Conservation (phyloP, 148 eudicot species). For the Silene latifolia region DNA sequence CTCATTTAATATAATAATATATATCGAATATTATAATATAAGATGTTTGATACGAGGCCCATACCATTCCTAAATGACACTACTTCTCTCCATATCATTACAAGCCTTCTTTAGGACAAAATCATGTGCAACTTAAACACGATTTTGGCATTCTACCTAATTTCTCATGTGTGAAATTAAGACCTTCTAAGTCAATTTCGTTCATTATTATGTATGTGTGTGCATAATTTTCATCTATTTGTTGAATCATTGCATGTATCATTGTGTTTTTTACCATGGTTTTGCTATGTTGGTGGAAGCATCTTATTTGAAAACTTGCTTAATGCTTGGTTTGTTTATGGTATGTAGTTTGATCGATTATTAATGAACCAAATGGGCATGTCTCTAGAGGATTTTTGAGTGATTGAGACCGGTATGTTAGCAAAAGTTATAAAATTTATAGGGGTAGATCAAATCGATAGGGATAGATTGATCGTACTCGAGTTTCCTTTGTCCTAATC, state of each 20-base stretch:
- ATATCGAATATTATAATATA: background rate
- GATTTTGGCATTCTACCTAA: constrained; percentile 12
- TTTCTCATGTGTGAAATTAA: constrained; percentile 6
- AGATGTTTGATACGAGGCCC: background rate
- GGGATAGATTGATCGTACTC: too few species aligned
- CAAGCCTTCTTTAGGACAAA: background rate
- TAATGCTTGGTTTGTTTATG: constrained; percentile 1
- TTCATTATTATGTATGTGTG: background rate
- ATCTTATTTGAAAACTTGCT: background rate
- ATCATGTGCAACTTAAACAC: constrained; percentile 10
- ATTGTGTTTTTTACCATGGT: constrained; percentile 10
- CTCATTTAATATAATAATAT: background rate
- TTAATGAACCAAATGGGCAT: background rate
- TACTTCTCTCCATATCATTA: constrained; percentile 6
- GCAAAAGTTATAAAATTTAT: too few species aligned
- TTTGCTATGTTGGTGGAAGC: constrained; percentile 6
- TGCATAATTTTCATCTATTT: background rate
- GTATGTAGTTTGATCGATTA: background rate
- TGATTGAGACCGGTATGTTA: too few species aligned
- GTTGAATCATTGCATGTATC: background rate
- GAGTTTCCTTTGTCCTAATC: too few species aligned
- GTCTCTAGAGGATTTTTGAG: background rate
- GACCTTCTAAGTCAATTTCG: background rate
- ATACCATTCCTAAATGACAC: background rate
- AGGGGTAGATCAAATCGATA: too few species aligned